phyloP scores from a whole-genome alignment of 2,329 filamentous ascomycete genomes.

The Neurospora sp. region DNA sequence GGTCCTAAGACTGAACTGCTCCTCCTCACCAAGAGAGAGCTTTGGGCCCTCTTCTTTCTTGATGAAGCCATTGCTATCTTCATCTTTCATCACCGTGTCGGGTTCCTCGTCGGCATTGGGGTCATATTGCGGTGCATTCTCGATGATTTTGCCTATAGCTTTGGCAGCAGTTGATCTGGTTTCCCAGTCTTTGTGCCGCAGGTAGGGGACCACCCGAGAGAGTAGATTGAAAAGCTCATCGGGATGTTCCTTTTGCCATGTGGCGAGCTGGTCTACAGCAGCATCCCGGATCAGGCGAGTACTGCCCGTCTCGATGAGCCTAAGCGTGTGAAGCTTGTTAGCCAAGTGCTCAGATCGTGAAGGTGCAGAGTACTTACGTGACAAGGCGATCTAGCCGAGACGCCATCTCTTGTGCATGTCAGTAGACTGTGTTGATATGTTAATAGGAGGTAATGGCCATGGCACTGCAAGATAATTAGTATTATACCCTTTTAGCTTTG shows the following conservation, averaged over 20 bases:
- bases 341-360: constrained; percentile 3
- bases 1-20: constrained; percentile 60
- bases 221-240: constrained; percentile 96
- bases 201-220: constrained; percentile 86
- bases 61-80: constrained; percentile 31
- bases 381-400: constrained; percentile 71
- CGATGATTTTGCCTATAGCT: constrained; percentile 86
- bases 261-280: constrained; percentile 89
- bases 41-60: constrained; percentile 48
- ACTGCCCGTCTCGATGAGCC: constrained; percentile 93
- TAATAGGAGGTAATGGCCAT: constrained; percentile 12
- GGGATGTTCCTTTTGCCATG: constrained; percentile 96
- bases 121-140: constrained; percentile 79
- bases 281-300: constrained; percentile 94
- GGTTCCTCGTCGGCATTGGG: constrained; percentile 66
- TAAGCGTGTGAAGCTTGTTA: constrained; percentile 28
- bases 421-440: constrained; percentile 10
- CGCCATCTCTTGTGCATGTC: constrained; percentile 41
- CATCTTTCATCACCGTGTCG: constrained; percentile 33
- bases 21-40: constrained; percentile 30
- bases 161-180: constrained; percentile 88
- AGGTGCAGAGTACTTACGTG: constrained; percentile 53
- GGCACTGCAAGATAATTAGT: constrained; percentile 15
- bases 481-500: neutral
- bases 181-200: constrained; percentile 94